phyloP scores from a whole-genome alignment of 345 rosid species.

The Arabis hirsuta region DNA sequence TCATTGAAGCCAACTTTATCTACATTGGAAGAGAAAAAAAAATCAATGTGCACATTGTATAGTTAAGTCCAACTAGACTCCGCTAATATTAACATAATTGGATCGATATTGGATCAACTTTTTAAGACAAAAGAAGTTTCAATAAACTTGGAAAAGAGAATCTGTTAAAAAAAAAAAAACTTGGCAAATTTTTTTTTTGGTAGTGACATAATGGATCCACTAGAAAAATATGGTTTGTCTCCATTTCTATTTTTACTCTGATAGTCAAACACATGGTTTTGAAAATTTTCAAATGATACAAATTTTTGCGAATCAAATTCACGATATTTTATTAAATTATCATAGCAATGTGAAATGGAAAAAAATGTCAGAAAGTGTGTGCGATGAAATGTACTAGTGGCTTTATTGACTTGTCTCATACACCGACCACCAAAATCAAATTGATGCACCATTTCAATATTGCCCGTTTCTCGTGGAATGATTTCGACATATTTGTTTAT shows the following conservation, averaged over 20 bases:
- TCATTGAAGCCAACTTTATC: no score
- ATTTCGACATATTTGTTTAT: not conserved
- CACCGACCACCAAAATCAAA: slow-evolving; percentile 41
- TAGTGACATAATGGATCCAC: no score
- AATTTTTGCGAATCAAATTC: not conserved
- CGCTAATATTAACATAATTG: not conserved
- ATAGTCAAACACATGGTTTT: slow-evolving; percentile 37
- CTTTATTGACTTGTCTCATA: slow-evolving; percentile 38
- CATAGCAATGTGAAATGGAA: slow-evolving; percentile 34
- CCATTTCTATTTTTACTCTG: slow-evolving; percentile 13
- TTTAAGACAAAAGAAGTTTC: no score
- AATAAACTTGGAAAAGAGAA: no score
- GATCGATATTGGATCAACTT: not conserved
- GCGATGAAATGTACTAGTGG: slow-evolving; percentile 28
- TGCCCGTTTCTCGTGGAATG: not conserved
- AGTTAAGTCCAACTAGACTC: not conserved
- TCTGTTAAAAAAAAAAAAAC: no score
- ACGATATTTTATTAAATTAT: not conserved
- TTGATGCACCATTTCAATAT: slow-evolving; percentile 28
- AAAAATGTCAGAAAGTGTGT: slow-evolving; percentile 34
- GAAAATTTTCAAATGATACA: slow-evolving; percentile 13
- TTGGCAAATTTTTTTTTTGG: no score
- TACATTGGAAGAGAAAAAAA: no score
- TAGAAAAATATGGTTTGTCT: slow-evolving; percentile 19
- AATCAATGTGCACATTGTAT: no score